These are phyloP conservation scores for Globisporangium mamillatum DNA, from an alignment of 352 stramenopile species.

Conservation along the genomic window DNA sequence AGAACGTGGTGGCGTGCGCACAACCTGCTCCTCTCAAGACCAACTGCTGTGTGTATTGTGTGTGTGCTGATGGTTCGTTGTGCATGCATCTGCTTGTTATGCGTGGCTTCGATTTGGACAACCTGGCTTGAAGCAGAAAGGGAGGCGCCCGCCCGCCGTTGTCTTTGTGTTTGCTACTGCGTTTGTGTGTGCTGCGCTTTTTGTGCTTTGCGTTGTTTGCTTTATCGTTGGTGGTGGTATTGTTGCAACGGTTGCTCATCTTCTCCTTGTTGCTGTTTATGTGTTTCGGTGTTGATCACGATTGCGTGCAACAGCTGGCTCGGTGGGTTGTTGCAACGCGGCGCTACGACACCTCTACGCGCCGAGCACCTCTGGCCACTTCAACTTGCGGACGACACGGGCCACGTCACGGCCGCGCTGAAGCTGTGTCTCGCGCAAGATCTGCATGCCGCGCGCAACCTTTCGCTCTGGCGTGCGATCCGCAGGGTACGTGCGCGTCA, in stretches of 20 bases:
- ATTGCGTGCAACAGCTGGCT: slow-evolving; percentile 32
- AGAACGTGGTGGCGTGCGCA: background rate
- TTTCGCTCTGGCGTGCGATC: slow-evolving; percentile 47
- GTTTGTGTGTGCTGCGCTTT: background rate
- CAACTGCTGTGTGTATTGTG: background rate
- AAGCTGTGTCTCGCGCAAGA: slow-evolving; percentile 25
- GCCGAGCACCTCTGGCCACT: slow-evolving; percentile 41
- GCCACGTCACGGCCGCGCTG: slow-evolving; percentile 10
- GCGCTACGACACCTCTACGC: slow-evolving; percentile 35
- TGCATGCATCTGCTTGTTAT: background rate
- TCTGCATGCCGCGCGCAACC: slow-evolving; percentile 23
- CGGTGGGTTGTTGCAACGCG: slow-evolving; percentile 30
- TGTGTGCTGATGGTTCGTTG: background rate
- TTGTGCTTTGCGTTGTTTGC: background rate
- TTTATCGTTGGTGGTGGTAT: background rate
- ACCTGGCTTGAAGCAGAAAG: background rate
- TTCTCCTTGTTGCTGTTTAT: background rate
- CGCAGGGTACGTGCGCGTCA: slow-evolving; percentile 19
- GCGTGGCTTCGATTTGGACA: background rate
- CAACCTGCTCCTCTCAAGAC: background rate
- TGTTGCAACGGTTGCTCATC: background rate
- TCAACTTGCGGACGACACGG: slow-evolving; percentile 28
- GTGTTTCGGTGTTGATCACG: background rate
- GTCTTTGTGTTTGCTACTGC: background rate
- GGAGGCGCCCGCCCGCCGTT: background rate